Conservation (phyloP, 495 filamentous ascomycete genomes). For the Penicillium malachiteum region DNA sequence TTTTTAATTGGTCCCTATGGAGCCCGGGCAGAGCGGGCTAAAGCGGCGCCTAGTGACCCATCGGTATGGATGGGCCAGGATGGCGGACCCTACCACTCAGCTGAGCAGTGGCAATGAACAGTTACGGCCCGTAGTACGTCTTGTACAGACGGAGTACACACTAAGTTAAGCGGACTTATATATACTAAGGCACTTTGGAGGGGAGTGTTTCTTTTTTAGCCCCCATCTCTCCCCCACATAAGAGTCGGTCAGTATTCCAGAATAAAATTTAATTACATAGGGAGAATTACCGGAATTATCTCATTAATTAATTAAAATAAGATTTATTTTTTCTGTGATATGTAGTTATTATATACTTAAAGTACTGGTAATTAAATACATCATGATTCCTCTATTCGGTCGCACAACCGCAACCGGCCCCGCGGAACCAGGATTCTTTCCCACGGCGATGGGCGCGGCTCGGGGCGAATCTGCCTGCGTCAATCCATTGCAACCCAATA, state of each 20-base stretch:
- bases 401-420: constrained; percentile 36
- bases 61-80: constrained; percentile 37
- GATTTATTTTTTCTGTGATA: no score
- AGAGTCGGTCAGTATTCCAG: not conserved
- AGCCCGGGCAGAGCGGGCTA: constrained; percentile 28
- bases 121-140: not conserved
- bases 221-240: constrained; percentile 2
- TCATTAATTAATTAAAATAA: not conserved
- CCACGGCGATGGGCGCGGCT: constrained; percentile 34
- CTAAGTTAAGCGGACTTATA: no score
- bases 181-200: no score
- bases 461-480: constrained; percentile 22
- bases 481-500: constrained; percentile 15
- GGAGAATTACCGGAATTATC: not conserved
- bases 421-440: constrained; percentile 30
- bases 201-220: not conserved
- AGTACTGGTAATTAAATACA: not conserved
- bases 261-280: not conserved
- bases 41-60: constrained; percentile 39
- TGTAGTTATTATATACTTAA: no score
- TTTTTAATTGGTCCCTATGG: constrained; percentile 26
- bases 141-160: no score
- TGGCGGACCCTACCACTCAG: constrained; percentile 32
- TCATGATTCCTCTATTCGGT: constrained; percentile 12
- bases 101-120: constrained; percentile 18